Evolutionary conservation across 495 filamentous ascomycete species (phyloP), one percentile per base, ranked within the genome.

Genomic region (Lineolata rhizophorae): DNA sequence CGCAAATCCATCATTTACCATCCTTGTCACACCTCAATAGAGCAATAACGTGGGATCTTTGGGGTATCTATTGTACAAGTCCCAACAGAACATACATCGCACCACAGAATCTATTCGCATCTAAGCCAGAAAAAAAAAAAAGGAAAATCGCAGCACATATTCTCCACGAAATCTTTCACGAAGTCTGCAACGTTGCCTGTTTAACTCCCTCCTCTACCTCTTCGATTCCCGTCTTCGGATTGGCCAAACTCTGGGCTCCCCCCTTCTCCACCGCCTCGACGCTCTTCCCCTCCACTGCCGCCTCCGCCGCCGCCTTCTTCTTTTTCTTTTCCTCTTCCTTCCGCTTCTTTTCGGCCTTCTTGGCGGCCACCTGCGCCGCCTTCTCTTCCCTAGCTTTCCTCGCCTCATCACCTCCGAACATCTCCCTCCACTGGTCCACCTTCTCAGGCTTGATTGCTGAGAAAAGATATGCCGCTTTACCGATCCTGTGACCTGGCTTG

Each of bases 401-500:
- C 32, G 67, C 57, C 34, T 67, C 72, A 45, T 77, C 72, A 19
- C 81, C 81, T 20, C 85, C 84, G 47, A 76, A 95, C 43, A 58
- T 55, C 22, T 71, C 66, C 32, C 71, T 67, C 85, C 85, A 95
- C 47, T 80, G 71, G 15, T 72, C 61, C 13, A 72, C 75, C 56
- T 81, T 85, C 56, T 75, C 75, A 12, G 73, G 62, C 33, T 84
- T 74, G 38, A 93, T 92, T 30, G 57, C 60, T n/a, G 67, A 64
- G 58, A 95, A 95, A 20, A 95, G 60, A 40, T 84, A 76, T 37
- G 65, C 61, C 2, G 85, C 70, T 47, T 76, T 77, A 39, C 80
- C 78, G 36, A 95, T 71, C 42, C 70, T 69, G 52, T 93, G 82
- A 31, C 76, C 75, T 0, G 70, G 60, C 41, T 72, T 62, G 27